Conservation (phyloP, 192 early-diverging fungal genomes). For the Chytriomyces confervae region DNA sequence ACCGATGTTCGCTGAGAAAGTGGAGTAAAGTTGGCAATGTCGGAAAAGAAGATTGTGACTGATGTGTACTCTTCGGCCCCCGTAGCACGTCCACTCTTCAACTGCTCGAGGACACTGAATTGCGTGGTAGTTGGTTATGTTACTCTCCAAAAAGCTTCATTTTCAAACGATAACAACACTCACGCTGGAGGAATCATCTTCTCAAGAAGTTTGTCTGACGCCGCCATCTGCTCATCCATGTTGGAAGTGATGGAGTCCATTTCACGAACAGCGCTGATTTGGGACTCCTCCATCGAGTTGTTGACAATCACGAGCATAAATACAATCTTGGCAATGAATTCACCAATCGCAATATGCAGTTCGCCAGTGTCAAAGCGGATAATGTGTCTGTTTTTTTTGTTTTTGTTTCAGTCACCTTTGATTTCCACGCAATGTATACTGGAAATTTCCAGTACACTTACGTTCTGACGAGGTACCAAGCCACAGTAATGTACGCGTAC, state of each 20-base stretch:
- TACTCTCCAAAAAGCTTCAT: background rate
- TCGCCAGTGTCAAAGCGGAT: slow-evolving; percentile 35
- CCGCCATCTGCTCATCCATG: no score
- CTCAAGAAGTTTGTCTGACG: background rate
- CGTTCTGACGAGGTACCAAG: slow-evolving; percentile 30
- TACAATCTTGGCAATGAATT: slow-evolving; percentile 46
- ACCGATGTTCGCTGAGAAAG: slow-evolving; percentile 26
- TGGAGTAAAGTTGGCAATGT: slow-evolving; percentile 52
- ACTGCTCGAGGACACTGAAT: no score
- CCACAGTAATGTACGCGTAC: slow-evolving; percentile 34
- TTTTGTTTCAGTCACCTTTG: no score
- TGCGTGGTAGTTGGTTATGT: no score
- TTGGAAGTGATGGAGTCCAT: background rate
- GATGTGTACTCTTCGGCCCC: slow-evolving; percentile 41
- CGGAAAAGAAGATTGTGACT: slow-evolving; percentile 51
- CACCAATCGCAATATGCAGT: slow-evolving; percentile 33
- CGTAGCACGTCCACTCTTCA: background rate
- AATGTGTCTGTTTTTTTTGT: no score
- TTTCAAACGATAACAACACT: background rate
- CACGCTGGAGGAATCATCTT: background rate
- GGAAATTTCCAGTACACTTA: no score
- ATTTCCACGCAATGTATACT: no score
- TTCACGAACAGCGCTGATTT: slow-evolving; percentile 35
- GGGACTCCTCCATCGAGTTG: slow-evolving; percentile 48
- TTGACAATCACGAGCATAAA: slow-evolving; percentile 51